Evolutionary conservation across 352 stramenopile genomes (phyloP), one percentile per base, ranked within the genome.

Genomic region (Phytophthora nicotianae): DNA sequence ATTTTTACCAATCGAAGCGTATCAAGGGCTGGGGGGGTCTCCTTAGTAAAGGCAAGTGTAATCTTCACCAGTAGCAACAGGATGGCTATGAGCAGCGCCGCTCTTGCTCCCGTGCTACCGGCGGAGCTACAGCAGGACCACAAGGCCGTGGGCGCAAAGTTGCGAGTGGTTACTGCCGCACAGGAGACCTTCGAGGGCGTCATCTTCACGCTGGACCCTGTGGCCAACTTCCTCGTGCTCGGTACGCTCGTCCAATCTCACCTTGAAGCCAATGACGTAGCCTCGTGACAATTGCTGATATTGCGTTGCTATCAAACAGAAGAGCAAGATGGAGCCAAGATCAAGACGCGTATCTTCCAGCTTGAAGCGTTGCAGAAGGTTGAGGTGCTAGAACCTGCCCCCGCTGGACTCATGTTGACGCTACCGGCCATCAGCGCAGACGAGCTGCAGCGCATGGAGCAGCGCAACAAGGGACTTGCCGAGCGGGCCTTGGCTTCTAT

Each of bases 201-300:
- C n/a, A 72, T 93, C 50, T 95, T 90, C 72, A 93, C 83, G 54
- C 42, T 95, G 42, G 86, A 95, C 50, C 77, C 82, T 16, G 69
- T 92, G 14, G 79, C 83, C 53, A 86, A 86, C 56, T 91, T 95
- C 65, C 81, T 95, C 51, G 73, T 95, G 50, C 75, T 95, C 42
- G 82, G 83, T 92, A 58, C 33, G 23, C n/a, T 49, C 17, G 13
- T 21, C 21, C 3, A 14, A n/a, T 48, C n/a, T 42, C n/a, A 27
- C 47, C 16, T 49, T 43, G 49, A 45, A 32, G 42, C 13, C 50
- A 26, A 51, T 42, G 42, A 47, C n/a, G 11, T 20, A 19, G 9
- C n/a, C 24, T 50, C 17, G 37, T 51, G 49, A n/a, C 23, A 50
- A 48, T 50, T 19, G 11, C n/a, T n/a, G n/a, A n/a, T n/a, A n/a